Evolutionary conservation across 1,284 basidiomycete genomes (phyloP).

Genomic region (Sphagnurus paluster): DNA sequence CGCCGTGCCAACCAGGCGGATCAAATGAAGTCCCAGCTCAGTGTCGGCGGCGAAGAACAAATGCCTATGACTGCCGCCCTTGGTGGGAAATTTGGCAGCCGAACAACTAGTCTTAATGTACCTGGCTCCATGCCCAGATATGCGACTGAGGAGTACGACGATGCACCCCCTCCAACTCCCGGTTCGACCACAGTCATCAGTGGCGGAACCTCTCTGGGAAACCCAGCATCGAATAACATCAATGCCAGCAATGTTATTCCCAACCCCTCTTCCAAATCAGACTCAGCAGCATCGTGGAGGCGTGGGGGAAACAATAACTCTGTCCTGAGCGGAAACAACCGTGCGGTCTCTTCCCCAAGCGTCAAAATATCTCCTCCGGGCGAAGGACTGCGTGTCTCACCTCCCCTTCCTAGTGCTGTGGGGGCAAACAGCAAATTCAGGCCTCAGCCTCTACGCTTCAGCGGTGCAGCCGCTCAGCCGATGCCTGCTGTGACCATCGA

Average conservation of each 20-base stretch:
- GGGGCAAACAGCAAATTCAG: constrained; percentile 50
- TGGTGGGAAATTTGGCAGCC: constrained; percentile 72
- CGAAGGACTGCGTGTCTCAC: constrained; percentile 56
- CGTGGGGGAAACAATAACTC: constrained; percentile 70
- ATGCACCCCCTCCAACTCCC: constrained; percentile 51
- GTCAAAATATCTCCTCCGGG: constrained; percentile 69
- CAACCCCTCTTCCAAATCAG: constrained; percentile 65
- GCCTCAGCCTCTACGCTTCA: constrained; percentile 71
- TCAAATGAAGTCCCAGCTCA: constrained; percentile 58
- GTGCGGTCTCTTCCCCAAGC: constrained; percentile 59
- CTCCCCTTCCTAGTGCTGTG: constrained; percentile 33
- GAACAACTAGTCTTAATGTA: constrained; percentile 46
- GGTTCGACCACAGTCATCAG: constrained; percentile 67
- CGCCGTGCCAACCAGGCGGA: constrained; percentile 70
- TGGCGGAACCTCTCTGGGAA: constrained; percentile 68
- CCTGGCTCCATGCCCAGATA: constrained; percentile 34
- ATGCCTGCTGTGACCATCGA: constrained; percentile 60
- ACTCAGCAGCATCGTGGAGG: constrained; percentile 74
- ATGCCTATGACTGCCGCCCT: constrained; percentile 79
- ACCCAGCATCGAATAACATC: constrained; percentile 40
- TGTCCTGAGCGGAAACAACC: constrained; percentile 62
- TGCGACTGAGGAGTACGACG: constrained; percentile 41
- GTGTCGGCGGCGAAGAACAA: constrained; percentile 50
- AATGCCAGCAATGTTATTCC: constrained; percentile 29
- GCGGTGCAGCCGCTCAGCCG: constrained; percentile 48